Conservation (phyloP, 2,329 filamentous ascomycete species). For the Tolypocladium capitatum region DNA sequence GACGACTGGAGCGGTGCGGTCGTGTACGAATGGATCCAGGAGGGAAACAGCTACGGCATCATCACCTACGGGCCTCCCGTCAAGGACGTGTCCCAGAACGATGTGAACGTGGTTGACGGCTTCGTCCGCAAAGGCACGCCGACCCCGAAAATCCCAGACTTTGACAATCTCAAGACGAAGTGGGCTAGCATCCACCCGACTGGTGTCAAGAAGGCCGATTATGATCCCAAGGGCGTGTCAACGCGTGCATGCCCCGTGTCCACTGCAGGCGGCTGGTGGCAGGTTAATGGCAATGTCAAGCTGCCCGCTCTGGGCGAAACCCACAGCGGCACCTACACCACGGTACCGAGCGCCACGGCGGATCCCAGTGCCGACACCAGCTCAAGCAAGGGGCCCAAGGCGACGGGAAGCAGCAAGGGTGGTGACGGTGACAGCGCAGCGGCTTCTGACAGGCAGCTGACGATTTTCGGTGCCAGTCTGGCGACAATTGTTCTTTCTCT, state of each 20-base stretch:
- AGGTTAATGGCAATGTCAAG: slow-evolving; percentile 53
- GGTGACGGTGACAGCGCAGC: slow-evolving; percentile 4
- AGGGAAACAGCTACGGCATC: slow-evolving; percentile 71
- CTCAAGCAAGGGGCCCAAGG: neutral
- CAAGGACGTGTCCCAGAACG: slow-evolving; percentile 34
- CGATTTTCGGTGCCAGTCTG: slow-evolving; percentile 5
- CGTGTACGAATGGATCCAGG: slow-evolving; percentile 83
- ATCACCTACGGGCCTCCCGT: slow-evolving; percentile 58
- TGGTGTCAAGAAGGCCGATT: slow-evolving; percentile 52
- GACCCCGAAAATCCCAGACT: slow-evolving; percentile 61
- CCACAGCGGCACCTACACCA: slow-evolving; percentile 15
- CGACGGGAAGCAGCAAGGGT: neutral
- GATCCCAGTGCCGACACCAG: slow-evolving; percentile 2
- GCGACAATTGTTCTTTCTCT: slow-evolving; percentile 5
- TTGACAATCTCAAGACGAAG: slow-evolving; percentile 59
- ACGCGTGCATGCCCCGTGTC: slow-evolving; percentile 58
- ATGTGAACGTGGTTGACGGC: slow-evolving; percentile 47
- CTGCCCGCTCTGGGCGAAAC: slow-evolving; percentile 56
- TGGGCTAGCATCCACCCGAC: slow-evolving; percentile 63
- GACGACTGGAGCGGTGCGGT: slow-evolving; percentile 62
- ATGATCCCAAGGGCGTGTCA: slow-evolving; percentile 46
- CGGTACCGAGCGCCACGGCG: slow-evolving; percentile 7
- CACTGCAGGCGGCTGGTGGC: slow-evolving; percentile 66
- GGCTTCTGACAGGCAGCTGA: slow-evolving; percentile 5
- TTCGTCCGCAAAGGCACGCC: slow-evolving; percentile 61